These are phyloP conservation scores for Sordariomycetes sp. DNA, from an alignment of 2,329 filamentous ascomycete species.

Conservation along the genomic window DNA sequence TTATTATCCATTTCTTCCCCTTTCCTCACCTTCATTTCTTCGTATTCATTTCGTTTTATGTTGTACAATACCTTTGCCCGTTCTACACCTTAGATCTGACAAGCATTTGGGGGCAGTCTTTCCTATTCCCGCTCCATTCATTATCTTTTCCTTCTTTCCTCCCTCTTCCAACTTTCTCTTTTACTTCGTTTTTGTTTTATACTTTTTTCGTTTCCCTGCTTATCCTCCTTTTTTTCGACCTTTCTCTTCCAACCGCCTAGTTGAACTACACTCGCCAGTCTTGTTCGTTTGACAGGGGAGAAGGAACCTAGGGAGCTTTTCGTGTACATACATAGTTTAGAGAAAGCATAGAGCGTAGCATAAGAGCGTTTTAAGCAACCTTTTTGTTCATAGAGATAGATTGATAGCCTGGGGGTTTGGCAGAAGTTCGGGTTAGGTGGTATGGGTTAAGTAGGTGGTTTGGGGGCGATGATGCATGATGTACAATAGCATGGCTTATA, in stretches of 20 bases:
- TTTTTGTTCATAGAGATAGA: neutral
- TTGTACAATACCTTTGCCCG: neutral
- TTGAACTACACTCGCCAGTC: neutral
- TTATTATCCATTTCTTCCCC: neutral
- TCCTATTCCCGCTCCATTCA: neutral
- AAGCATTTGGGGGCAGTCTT: neutral
- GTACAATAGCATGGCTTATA: neutral
- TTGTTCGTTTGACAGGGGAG: neutral
- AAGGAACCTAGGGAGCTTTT: neutral
- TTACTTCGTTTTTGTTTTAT: neutral
- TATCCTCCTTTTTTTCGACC: neutral
- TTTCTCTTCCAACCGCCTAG: neutral
- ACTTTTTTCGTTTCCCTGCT: neutral
- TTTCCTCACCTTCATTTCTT: neutral
- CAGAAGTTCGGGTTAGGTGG: neutral
- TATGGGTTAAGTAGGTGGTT: neutral
- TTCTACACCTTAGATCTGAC: neutral
- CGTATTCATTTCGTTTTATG: neutral
- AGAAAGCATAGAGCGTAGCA: neutral
- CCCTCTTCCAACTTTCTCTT: neutral
- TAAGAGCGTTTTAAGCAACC: neutral
- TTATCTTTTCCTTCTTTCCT: neutral
- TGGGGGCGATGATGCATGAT: neutral
- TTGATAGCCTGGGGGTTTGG: neutral
- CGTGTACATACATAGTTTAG: neutral